Evolutionary conservation across 768 basidiomycete species (phyloP).

Genomic region (Tricholoma furcatifolium): DNA sequence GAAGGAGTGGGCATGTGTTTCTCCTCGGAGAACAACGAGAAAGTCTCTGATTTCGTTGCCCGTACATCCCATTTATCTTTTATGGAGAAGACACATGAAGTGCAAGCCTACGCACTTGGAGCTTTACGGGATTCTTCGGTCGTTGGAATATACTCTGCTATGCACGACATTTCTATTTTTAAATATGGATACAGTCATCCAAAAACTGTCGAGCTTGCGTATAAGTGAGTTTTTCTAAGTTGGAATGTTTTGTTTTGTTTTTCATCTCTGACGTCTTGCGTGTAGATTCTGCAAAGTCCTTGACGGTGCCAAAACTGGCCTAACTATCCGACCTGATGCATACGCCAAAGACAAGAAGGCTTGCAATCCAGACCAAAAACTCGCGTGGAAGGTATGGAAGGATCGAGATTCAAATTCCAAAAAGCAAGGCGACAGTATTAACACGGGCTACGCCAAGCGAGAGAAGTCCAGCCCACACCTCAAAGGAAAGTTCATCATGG

Average conservation of each 20-base stretch:
- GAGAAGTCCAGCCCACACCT: conserved; percentile 11
- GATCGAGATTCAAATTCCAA: conserved; percentile 6
- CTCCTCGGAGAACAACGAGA: conserved; percentile 34
- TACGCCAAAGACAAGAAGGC: conserved; percentile 27
- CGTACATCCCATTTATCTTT: conserved; percentile 19
- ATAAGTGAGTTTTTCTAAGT: conserved; percentile 44
- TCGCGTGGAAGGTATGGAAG: conserved; percentile 22
- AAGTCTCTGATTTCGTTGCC: conserved; percentile 41
- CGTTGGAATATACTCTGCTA: conserved; percentile 54
- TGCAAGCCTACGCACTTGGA: conserved; percentile 53
- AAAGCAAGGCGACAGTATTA: conserved; percentile 1
- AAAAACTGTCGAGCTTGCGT: conserved; percentile 52
- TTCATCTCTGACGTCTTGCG: background rate
- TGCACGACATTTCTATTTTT: conserved; percentile 58
- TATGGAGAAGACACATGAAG: conserved; percentile 27
- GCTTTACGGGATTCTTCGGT: conserved; percentile 42
- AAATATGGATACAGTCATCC: conserved; percentile 47
- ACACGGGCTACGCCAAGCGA: conserved; percentile 13
- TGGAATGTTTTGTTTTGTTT: too few species aligned
- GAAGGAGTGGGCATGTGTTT: conserved; percentile 39
- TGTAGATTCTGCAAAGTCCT: conserved; percentile 50
- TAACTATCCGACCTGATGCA: conserved; percentile 34
- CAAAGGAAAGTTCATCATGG: conserved; percentile 28
- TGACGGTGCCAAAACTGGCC: conserved; percentile 62
- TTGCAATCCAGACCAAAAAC: conserved; percentile 9